Base-by-base conservation (phyloP, 2,329 filamentous ascomycete genomes). In the Elsinoe necatrix region DNA sequence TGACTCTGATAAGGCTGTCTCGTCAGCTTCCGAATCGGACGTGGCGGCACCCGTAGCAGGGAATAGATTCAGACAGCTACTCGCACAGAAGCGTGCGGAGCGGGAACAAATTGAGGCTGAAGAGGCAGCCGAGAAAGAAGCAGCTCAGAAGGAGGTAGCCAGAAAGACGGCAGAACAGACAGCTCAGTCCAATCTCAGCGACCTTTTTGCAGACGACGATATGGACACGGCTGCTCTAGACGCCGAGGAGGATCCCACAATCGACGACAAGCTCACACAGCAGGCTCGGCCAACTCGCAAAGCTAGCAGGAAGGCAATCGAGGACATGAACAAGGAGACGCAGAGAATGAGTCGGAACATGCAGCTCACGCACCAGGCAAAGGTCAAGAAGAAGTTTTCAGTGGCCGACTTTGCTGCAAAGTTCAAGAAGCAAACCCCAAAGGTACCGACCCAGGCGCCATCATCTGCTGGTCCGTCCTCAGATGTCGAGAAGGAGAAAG, bases 281-380 rank as follows among this genome's bases (percentile, higher is more conserved):
- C 75, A 80, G 37, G 77, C 80, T 23, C 82, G 85, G 3, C 85
- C 89, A 4, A 79, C 81, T 8, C 82, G 93, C 11, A 95, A 93
- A 68, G 91, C 93, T 0, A 92, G 91, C 74, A 97, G 92, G 74
- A 96, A 90, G 72, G 93, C 93, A 0, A 69, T 96, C 41, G 89
- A 96, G 67, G 92, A 97, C 63, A 96, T 98, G 86, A 86, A 87
- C 64, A 82, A 89, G 58, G 93, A 98, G 71, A 96, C 92, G 1
- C 93, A 98, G 73, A 83, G 93, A 27, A 82, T 98, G 73, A 85
- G 82, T 63, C 81, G 93, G 62, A 95, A 87, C 67, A 87, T 95
- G 81, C 92, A 97, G 70, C 79, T 98, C 50, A 83, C 87, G 1
- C 91, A 97, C 69, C 85, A 95, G 67, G 87, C 89, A 21, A 89